Percentiles rank a stretch among this genome's conserved stretches.
phyloP scores from a whole-genome alignment of 2,329 filamentous ascomycete genomes.

The Epichloe aotearoae region DNA sequence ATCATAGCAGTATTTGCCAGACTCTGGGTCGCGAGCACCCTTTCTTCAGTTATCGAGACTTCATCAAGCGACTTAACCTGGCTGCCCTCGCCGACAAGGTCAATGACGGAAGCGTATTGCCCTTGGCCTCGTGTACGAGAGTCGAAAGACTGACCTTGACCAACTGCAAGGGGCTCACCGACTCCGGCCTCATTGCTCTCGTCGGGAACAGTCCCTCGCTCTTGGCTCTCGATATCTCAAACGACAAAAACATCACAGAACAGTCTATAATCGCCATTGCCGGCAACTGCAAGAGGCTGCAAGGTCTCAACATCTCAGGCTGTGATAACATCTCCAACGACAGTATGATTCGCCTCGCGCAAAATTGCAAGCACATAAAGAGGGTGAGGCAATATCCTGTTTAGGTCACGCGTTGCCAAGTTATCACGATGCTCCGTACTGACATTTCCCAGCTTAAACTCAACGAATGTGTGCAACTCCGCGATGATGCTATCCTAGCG shows the following conservation, averaged over 20 bases:
- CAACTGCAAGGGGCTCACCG: conserved; percentile 74
- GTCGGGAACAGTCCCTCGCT: conserved; percentile 68
- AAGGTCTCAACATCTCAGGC: conserved; percentile 84
- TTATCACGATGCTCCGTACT: neutral
- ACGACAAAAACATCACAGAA: conserved; percentile 73
- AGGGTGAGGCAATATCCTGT: conserved; percentile 42
- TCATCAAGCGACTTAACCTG: conserved; percentile 85
- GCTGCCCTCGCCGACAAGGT: conserved; percentile 61
- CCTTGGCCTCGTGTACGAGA: conserved; percentile 73
- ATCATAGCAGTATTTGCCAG: conserved; percentile 66
- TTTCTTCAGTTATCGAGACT: conserved; percentile 78
- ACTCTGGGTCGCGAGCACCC: conserved; percentile 61
- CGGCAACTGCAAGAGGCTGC: conserved; percentile 67
- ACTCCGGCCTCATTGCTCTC: conserved; percentile 67
- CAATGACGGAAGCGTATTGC: conserved; percentile 79
- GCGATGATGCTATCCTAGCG: conserved; percentile 67
- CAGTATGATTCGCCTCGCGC: conserved; percentile 66
- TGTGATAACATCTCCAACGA: conserved; percentile 79
- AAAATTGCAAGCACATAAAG: conserved; percentile 77
- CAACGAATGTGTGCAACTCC: conserved; percentile 79
- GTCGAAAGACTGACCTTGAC: conserved; percentile 89
- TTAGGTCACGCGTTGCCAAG: neutral
- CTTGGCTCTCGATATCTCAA: conserved; percentile 81
- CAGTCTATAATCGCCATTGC: conserved; percentile 66
- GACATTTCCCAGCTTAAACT: conserved; percentile 59